Conservation (phyloP, 345 rosid genomes). For the Nasturtium officinale region DNA sequence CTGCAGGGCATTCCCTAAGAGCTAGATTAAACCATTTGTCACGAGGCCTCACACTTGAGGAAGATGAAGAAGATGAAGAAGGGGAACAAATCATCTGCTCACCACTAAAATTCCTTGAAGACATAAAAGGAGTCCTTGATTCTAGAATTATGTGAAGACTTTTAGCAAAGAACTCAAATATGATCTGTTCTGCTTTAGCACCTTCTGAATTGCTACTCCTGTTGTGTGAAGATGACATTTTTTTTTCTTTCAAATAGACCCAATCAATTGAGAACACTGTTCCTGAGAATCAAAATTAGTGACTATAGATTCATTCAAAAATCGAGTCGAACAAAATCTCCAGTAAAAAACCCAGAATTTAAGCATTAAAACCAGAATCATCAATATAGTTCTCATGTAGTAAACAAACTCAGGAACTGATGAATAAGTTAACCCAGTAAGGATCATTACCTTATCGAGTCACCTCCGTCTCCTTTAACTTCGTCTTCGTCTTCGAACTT, state of each 20-base stretch:
- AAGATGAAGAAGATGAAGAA: conserved; percentile 80
- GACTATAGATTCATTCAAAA: not conserved
- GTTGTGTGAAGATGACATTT: conserved; percentile 62
- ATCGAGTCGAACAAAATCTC: conserved; percentile 32
- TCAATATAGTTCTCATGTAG: not conserved
- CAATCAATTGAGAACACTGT: conserved; percentile 31
- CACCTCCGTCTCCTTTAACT: conserved; percentile 11
- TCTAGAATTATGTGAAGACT: conserved; percentile 90
- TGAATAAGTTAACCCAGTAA: conserved; percentile 1
- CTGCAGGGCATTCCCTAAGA: conserved; percentile 85
- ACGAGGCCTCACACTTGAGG: conserved; percentile 79
- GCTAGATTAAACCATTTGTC: conserved; percentile 97
- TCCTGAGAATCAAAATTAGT: conserved; percentile 28
- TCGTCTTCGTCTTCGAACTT: conserved; percentile 19
- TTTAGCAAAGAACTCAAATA: conserved; percentile 87
- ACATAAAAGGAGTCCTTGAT: conserved; percentile 79
- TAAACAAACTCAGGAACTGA: conserved; percentile 5
- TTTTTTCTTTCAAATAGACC: not conserved
- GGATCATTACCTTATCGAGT: conserved; percentile 34
- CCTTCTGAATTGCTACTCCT: conserved; percentile 61
- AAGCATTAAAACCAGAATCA: conserved; percentile 4
- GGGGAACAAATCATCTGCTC: conserved; percentile 78
- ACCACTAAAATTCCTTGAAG: conserved; percentile 80
- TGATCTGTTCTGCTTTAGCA: conserved; percentile 80
- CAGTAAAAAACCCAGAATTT: conserved; percentile 19